Evolutionary conservation across 108 stramenopile genomes (phyloP).

Genomic region (Skeletonema costatum): DNA sequence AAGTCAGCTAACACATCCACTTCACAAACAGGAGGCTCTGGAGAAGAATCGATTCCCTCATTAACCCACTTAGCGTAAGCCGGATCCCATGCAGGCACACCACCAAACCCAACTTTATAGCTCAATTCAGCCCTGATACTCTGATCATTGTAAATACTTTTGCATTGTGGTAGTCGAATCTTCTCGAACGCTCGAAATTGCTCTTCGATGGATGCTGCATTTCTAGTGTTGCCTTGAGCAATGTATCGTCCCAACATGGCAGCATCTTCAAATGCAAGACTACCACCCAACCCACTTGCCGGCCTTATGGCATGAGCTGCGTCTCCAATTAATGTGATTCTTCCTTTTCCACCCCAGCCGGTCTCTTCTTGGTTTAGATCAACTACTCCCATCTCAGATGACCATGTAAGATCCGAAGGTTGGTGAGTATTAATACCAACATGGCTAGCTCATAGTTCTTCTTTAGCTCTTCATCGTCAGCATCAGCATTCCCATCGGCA

Average conservation of each 20-base stretch:
- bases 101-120: not conserved
- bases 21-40: conserved; percentile 13
- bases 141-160: conserved; percentile 31
- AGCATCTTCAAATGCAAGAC: conserved; percentile 52
- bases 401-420: not conserved
- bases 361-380: not conserved
- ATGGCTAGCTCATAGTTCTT: not conserved
- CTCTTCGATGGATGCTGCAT: not conserved
- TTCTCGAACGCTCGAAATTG: conserved; percentile 17
- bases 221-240: not conserved
- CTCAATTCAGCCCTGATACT: not conserved
- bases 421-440: not conserved
- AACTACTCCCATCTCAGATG: conserved; percentile 2
- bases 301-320: conserved; percentile 44
- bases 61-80: conserved; percentile 5
- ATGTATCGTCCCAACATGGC: conserved; percentile 22
- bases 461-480: not conserved
- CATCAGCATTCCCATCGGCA: not conserved
- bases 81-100: conserved; percentile 6
- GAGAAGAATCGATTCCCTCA: conserved; percentile 5
- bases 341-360: conserved; percentile 45
- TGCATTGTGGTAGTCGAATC: conserved; percentile 18
- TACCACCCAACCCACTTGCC: conserved; percentile 31
- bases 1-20: conserved; percentile 15
- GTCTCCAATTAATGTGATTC: conserved; percentile 47